Conservation (phyloP, 2,329 filamentous ascomycete genomes). For the Neopestalotiopsis clavispora region DNA sequence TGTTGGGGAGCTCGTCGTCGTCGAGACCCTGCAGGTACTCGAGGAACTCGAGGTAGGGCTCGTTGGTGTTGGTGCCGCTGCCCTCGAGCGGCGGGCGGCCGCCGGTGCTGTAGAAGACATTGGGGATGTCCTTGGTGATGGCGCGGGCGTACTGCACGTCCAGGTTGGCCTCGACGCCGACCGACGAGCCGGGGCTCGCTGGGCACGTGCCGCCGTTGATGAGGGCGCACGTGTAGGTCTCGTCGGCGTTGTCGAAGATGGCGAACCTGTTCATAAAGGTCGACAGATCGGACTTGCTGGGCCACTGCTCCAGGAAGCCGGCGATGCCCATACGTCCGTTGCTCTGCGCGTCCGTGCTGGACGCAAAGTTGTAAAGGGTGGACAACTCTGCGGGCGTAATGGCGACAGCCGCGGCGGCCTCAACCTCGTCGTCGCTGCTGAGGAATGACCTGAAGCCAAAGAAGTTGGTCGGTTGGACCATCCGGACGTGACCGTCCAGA, state of each 20-base stretch:
- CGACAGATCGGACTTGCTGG: constrained; percentile 3
- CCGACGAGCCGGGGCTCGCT: not conserved
- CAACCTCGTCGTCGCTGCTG: not conserved
- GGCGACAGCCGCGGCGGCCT: not conserved
- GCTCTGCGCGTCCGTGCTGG: not conserved
- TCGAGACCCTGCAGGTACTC: constrained; percentile 59
- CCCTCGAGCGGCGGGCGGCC: not conserved
- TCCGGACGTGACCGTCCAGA: constrained; percentile 4
- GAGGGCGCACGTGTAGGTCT: constrained; percentile 11
- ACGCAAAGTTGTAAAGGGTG: constrained; percentile 13
- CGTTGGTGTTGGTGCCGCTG: constrained; percentile 48
- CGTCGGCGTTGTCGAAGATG: constrained; percentile 6
- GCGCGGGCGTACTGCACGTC: constrained; percentile 19
- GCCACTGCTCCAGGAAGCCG: constrained; percentile 14
- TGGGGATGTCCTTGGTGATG: constrained; percentile 14
- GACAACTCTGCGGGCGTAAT: constrained; percentile 8
- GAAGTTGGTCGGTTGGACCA: constrained; percentile 18
- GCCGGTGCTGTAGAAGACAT: constrained; percentile 6
- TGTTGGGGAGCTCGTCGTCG: constrained; percentile 58
- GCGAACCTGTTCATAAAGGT: constrained; percentile 12
- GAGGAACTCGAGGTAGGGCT: constrained; percentile 71
- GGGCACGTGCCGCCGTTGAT: constrained; percentile 18
- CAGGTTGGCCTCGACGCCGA: constrained; percentile 20
- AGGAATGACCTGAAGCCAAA: constrained; percentile 15
- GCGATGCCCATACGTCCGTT: constrained; percentile 11